phyloP scores from a whole-genome alignment of 768 basidiomycete genomes.

The Trametes gibbosa region DNA sequence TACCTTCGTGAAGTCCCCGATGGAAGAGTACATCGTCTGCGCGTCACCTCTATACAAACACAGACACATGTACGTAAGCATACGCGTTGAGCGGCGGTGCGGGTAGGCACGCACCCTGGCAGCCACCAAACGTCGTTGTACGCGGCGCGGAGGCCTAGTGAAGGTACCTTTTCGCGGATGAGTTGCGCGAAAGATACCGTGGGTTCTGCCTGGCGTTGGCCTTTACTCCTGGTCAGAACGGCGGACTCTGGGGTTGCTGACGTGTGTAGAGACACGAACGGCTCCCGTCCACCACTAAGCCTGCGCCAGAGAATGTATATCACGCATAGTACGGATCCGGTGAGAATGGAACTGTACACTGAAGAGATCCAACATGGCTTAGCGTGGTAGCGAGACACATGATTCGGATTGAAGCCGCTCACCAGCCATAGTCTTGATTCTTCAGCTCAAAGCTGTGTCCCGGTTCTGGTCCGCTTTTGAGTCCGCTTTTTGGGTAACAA shows the following conservation, averaged over 20 bases:
- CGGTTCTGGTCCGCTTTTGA: too few species aligned
- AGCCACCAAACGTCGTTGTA: constrained; percentile 23
- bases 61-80: background rate
- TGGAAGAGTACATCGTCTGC: constrained; percentile 55
- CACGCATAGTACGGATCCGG: background rate
- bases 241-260: background rate
- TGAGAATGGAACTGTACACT: background rate
- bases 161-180: constrained; percentile 6
- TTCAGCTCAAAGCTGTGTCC: too few species aligned
- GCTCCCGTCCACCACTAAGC: background rate
- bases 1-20: constrained; percentile 54
- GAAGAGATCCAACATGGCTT: background rate
- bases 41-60: constrained; percentile 52
- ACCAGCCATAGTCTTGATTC: background rate
- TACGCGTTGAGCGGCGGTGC: background rate
- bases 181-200: constrained; percentile 4
- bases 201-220: background rate
- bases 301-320: background rate
- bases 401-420: background rate
- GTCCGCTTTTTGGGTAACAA: too few species aligned
- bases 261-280: constrained; percentile 1
- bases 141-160: constrained; percentile 1
- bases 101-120: constrained; percentile 17
- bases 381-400: too few species aligned
- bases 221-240: background rate